Conservation (phyloP, 139 green algal genomes). For the Chlamydomonas sp. region DNA sequence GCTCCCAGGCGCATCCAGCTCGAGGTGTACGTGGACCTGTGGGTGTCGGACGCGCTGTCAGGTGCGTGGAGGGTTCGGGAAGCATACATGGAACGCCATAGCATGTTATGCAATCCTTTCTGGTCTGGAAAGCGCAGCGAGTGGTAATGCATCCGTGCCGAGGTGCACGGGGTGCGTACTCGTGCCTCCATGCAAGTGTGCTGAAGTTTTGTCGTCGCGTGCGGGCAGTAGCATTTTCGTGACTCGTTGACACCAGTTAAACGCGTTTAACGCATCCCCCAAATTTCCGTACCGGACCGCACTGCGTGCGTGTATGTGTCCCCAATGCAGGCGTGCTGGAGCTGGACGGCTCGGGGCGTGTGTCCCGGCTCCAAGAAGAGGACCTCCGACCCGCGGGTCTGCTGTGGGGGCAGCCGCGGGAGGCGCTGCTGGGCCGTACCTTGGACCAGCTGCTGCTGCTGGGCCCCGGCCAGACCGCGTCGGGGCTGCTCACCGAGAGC, state of each 20-base stretch:
- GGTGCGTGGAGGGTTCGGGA: background rate
- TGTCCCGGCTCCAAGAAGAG: background rate
- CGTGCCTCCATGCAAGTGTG: no score
- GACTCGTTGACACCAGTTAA: no score
- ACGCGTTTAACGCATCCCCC: no score
- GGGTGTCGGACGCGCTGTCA: background rate
- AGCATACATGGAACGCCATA: no score
- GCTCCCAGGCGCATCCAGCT: background rate
- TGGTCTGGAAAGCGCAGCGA: no score
- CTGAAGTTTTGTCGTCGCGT: no score
- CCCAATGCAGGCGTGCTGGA: background rate
- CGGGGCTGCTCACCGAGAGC: constrained; percentile 25
- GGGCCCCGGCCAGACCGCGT: constrained; percentile 3
- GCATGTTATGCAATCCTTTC: no score
- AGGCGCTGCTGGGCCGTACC: background rate
- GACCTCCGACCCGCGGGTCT: constrained; percentile 2
- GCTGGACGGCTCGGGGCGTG: background rate
- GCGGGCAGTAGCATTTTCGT: no score
- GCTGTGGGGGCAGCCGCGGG: constrained; percentile 7
- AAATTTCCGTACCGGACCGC: no score
- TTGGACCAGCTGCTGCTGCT: constrained; percentile 11
- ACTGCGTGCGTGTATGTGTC: no score
- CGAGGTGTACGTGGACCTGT: background rate
- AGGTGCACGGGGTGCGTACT: no score
- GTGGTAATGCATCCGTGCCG: no score